Conservation (phyloP, 768 basidiomycete species). For the Psilocybe sp. region DNA sequence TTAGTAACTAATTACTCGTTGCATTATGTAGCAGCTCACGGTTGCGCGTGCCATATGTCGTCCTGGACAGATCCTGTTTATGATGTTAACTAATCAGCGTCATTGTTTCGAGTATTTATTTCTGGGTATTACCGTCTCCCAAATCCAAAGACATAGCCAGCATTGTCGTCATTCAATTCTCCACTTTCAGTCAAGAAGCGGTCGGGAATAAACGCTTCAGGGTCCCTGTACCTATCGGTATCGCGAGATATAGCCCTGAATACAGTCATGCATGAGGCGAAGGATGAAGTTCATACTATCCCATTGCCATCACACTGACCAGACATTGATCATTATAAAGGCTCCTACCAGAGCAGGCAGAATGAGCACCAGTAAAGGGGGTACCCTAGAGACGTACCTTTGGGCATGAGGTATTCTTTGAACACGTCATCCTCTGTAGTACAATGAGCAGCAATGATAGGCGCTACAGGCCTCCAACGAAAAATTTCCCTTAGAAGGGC, state of each 20-base stretch:
- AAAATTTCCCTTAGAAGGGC: slow-evolving; percentile 13
- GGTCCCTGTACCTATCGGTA: slow-evolving; percentile 26
- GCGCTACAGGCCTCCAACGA: slow-evolving; percentile 6
- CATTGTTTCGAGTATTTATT: no score
- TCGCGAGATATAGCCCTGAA: slow-evolving; percentile 29
- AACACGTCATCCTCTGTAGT: slow-evolving; percentile 19
- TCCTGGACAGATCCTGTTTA: no score
- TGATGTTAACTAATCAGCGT: no score
- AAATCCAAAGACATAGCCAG: no score
- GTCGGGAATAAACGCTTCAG: slow-evolving; percentile 27
- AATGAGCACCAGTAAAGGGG: no score
- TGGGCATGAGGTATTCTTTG: slow-evolving; percentile 21
- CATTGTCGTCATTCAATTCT: slow-evolving; percentile 2
- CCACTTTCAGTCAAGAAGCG: slow-evolving; percentile 22
- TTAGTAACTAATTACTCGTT: no score
- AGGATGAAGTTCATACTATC: background rate
- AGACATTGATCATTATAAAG: background rate
- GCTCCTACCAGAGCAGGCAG: background rate
- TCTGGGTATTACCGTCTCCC: no score
- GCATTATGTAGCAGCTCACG: no score
- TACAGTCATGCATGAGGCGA: background rate
- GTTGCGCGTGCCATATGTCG: no score
- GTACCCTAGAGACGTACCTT: slow-evolving; percentile 1
- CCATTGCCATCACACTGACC: background rate
- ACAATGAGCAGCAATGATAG: slow-evolving; percentile 17